Percentiles rank a stretch among this genome's conserved stretches.
Conservation (phyloP, 2,329 filamentous ascomycete genomes). For the Xylariales sp. region DNA sequence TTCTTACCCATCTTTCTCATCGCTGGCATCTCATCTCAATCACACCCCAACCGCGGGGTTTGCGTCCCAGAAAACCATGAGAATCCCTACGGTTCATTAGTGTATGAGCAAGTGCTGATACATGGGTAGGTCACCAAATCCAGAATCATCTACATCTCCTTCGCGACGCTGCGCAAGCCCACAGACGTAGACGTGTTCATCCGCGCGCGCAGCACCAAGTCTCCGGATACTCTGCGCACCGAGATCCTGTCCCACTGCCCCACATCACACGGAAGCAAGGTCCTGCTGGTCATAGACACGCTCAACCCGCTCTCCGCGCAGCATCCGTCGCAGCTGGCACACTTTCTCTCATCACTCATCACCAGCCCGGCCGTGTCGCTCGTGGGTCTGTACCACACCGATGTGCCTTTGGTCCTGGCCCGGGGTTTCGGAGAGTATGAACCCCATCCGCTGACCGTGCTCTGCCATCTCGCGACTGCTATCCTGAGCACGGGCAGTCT, state of each 20-base stretch:
- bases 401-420: conserved; percentile 58
- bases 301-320: conserved; percentile 61
- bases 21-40: too few species aligned
- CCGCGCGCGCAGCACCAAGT: conserved; percentile 52
- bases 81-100: neutral
- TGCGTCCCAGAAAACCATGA: neutral
- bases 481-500: conserved; percentile 72
- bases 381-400: conserved; percentile 75
- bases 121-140: conserved; percentile 53
- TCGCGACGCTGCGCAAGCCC: conserved; percentile 65
- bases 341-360: conserved; percentile 65
- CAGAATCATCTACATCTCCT: conserved; percentile 72
- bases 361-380: conserved; percentile 66
- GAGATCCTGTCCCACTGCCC: conserved; percentile 55
- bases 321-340: conserved; percentile 53
- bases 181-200: conserved; percentile 64
- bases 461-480: conserved; percentile 84
- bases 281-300: conserved; percentile 74
- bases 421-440: conserved; percentile 47
- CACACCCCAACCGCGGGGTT: too few species aligned
- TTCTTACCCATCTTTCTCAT: too few species aligned
- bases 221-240: conserved; percentile 49
- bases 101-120: conserved; percentile 10
- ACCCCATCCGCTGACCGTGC: conserved; percentile 65
- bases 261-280: too few species aligned